Evolutionary conservation across 257 asterid species (phyloP).

Genomic region (Plantago major): DNA sequence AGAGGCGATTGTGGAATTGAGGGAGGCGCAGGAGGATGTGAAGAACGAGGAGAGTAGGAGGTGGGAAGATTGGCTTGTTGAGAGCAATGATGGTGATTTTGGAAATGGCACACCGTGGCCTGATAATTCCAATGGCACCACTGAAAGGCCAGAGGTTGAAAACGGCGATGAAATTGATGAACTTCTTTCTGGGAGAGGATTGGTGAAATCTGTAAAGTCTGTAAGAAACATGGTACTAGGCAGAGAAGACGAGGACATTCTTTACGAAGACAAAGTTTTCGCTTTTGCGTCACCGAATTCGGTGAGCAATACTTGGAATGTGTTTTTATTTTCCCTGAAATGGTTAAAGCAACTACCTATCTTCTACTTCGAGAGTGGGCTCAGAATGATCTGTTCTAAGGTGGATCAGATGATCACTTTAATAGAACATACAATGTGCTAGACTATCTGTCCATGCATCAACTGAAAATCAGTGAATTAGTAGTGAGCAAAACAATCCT

Average conservation of each 20-base stretch:
- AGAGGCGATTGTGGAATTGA: constrained; percentile 80
- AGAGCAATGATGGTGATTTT: constrained; percentile 39
- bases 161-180: constrained; percentile 42
- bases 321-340: background rate
- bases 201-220: constrained; percentile 75
- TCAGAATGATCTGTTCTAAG: too few species aligned
- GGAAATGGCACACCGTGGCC: constrained; percentile 54
- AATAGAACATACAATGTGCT: background rate
- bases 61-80: constrained; percentile 98
- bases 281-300: constrained; percentile 84
- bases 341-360: too few species aligned
- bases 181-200: constrained; percentile 57
- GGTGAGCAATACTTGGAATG: constrained; percentile 37
- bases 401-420: background rate
- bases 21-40: constrained; percentile 84
- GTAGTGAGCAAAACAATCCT: too few species aligned
- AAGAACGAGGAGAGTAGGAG: constrained; percentile 79
- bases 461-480: too few species aligned
- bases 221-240: constrained; percentile 70
- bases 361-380: too few species aligned
- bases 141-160: constrained; percentile 36
- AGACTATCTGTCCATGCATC: background rate
- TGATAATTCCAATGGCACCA: constrained; percentile 40
- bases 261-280: constrained; percentile 88
- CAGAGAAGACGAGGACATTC: constrained; percentile 77